A percentile compares a stretch with the other conserved stretches of the same genome.
phyloP scores from a whole-genome alignment of 1,284 basidiomycete genomes.

The Singerocomus inundabilis region DNA sequence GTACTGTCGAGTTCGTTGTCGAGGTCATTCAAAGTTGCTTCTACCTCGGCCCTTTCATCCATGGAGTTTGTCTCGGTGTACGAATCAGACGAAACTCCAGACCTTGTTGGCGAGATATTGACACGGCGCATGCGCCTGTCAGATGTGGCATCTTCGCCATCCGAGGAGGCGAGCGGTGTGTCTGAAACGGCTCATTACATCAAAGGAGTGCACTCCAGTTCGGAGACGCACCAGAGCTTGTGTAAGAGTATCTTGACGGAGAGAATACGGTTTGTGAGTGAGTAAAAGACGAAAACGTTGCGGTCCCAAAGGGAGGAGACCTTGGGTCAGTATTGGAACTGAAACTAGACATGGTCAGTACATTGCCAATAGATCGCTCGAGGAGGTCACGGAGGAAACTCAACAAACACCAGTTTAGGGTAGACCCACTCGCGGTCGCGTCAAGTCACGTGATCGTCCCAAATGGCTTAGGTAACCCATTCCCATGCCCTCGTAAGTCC shows the following conservation, averaged over 20 bases:
- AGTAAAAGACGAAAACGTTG: conserved; percentile 48
- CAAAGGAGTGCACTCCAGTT: not conserved
- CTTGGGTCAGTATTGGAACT: conserved; percentile 39
- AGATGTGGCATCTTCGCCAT: conserved; percentile 39
- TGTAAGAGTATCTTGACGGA: conserved; percentile 43
- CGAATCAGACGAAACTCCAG: conserved; percentile 34
- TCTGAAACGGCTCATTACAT: conserved; percentile 21
- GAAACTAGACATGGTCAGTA: conserved; percentile 37
- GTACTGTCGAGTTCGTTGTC: conserved; percentile 64
- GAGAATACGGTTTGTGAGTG: conserved; percentile 42
- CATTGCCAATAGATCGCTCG: conserved; percentile 16
- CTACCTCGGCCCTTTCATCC: conserved; percentile 56
- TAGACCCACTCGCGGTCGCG: conserved; percentile 33
- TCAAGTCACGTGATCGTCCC: conserved; percentile 31
- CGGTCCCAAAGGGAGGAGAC: conserved; percentile 49
- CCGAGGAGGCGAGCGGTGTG: conserved; percentile 37
- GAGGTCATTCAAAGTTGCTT: conserved; percentile 59
- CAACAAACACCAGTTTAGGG: conserved; percentile 36
- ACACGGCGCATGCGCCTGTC: conserved; percentile 41
- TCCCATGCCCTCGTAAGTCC: not conserved
- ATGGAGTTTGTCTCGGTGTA: conserved; percentile 47
- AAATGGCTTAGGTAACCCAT: conserved; percentile 18
- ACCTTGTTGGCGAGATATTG: conserved; percentile 40
- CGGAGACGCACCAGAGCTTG: conserved; percentile 35
- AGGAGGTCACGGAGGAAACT: conserved; percentile 18